Evolutionary conservation across 1,284 basidiomycete species (phyloP).

Genomic region (Trametes polyzona): DNA sequence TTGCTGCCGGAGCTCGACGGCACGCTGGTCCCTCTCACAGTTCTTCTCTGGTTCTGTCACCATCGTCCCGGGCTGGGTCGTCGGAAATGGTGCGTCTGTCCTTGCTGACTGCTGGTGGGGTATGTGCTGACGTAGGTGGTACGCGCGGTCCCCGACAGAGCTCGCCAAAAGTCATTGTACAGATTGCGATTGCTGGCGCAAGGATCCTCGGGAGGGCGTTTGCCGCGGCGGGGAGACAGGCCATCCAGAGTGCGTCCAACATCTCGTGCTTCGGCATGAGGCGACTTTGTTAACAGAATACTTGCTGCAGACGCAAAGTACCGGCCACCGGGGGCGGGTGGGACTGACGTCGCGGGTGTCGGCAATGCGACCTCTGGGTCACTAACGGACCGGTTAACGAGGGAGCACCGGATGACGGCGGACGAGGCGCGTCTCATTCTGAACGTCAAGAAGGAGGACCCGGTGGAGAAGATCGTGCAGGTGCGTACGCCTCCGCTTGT

Average conservation of each 20-base stretch:
- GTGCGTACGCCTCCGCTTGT: conserved; percentile 43
- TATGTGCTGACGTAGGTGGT: not conserved
- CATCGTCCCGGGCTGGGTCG: conserved; percentile 16
- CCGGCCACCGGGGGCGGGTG: conserved; percentile 62
- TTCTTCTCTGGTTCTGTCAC: conserved; percentile 23
- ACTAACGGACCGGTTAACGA: conserved; percentile 74
- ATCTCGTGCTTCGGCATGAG: not conserved
- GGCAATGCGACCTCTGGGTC: conserved; percentile 76
- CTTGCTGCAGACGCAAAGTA: conserved; percentile 69
- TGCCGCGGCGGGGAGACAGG: conserved; percentile 89
- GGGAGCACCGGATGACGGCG: conserved; percentile 90
- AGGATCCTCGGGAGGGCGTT: conserved; percentile 93
- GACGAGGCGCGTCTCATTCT: conserved; percentile 96
- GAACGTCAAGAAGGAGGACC: conserved; percentile 83
- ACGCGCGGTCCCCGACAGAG: conserved; percentile 49
- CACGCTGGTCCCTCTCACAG: conserved; percentile 26
- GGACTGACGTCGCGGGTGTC: conserved; percentile 71
- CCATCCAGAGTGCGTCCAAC: conserved; percentile 80
- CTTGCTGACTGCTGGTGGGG: not conserved
- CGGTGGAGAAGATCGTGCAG: conserved; percentile 72
- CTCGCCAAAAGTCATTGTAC: conserved; percentile 77
- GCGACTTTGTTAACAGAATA: not conserved
- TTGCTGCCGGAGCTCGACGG: conserved; percentile 17
- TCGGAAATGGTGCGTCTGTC: conserved; percentile 19
- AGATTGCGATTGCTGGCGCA: conserved; percentile 81